Percentiles rank a stretch among this genome's conserved stretches.
Conservation (phyloP, 495 filamentous ascomycete species). For the Penicillium riverlandense region DNA sequence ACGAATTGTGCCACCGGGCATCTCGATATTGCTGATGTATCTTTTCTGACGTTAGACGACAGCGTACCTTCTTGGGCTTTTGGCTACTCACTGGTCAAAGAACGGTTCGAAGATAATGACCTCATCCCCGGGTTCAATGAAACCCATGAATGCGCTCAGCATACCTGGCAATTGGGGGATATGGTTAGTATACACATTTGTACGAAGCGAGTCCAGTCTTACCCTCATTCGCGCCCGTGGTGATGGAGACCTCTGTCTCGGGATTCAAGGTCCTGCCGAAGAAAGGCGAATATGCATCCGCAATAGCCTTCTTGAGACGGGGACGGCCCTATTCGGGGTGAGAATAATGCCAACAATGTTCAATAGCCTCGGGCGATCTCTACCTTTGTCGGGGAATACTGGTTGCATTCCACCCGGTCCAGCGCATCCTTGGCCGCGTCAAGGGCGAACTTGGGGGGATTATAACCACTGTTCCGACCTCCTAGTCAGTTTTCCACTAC, state of each 20-base stretch:
- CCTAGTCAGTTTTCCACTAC: not conserved
- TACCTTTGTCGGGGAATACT: constrained; percentile 91
- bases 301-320: constrained; percentile 82
- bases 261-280: constrained; percentile 77
- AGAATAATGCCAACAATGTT: constrained; percentile 3
- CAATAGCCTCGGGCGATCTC: not conserved
- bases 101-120: constrained; percentile 98
- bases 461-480: constrained; percentile 63
- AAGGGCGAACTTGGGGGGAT: constrained; percentile 85
- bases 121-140: constrained; percentile 89
- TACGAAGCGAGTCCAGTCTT: constrained; percentile 2
- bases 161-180: constrained; percentile 34
- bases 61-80: not conserved
- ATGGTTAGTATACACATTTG: not conserved
- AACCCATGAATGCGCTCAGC: constrained; percentile 95
- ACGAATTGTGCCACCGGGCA: constrained; percentile 89
- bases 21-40: constrained; percentile 95
- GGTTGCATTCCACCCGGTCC: constrained; percentile 93
- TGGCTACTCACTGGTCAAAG: constrained; percentile 78
- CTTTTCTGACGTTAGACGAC: constrained; percentile 22
- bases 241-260: constrained; percentile 87
- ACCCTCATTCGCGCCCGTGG: constrained; percentile 95
- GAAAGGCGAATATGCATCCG: constrained; percentile 79
- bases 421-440: constrained; percentile 86
- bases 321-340: constrained; percentile 58